phyloP scores from a whole-genome alignment of 495 filamentous ascomycete genomes.

The Penicillium paxilli region DNA sequence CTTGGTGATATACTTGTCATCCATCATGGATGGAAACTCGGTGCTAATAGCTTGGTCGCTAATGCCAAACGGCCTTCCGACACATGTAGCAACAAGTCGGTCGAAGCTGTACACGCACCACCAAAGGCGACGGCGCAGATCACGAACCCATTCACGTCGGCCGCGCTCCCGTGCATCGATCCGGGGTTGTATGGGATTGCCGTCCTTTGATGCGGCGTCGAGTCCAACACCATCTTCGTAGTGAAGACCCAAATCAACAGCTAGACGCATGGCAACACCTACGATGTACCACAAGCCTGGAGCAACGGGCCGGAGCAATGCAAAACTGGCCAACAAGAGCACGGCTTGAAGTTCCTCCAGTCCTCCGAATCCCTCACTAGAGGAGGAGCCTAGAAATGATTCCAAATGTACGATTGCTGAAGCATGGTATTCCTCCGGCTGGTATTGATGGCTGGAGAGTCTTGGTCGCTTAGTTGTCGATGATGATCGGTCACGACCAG shows the following conservation, averaged over 20 bases:
- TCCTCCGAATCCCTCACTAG: constrained; percentile 67
- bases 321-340: constrained; percentile 85
- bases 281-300: constrained; percentile 97
- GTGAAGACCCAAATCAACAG: constrained; percentile 89
- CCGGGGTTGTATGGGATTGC: constrained; percentile 28
- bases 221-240: constrained; percentile 84
- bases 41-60: constrained; percentile 92
- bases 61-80: constrained; percentile 91
- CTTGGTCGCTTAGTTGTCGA: constrained; percentile 51
- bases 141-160: constrained; percentile 80
- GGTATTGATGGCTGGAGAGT: constrained; percentile 65
- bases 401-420: constrained; percentile 90
- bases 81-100: constrained; percentile 86
- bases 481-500: constrained; percentile 31
- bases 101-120: constrained; percentile 97
- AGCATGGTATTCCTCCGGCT: constrained; percentile 95
- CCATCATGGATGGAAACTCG: constrained; percentile 84
- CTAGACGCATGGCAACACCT: constrained; percentile 85
- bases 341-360: constrained; percentile 93
- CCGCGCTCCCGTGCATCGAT: constrained; percentile 65
- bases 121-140: constrained; percentile 85
- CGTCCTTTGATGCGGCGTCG: constrained; percentile 43
- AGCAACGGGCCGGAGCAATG: constrained; percentile 83
- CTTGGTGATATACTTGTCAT: constrained; percentile 87
- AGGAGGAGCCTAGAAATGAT: constrained; percentile 70